Base-by-base conservation (phyloP, 495 filamentous ascomycete genomes). In the Echria macrotheca region DNA sequence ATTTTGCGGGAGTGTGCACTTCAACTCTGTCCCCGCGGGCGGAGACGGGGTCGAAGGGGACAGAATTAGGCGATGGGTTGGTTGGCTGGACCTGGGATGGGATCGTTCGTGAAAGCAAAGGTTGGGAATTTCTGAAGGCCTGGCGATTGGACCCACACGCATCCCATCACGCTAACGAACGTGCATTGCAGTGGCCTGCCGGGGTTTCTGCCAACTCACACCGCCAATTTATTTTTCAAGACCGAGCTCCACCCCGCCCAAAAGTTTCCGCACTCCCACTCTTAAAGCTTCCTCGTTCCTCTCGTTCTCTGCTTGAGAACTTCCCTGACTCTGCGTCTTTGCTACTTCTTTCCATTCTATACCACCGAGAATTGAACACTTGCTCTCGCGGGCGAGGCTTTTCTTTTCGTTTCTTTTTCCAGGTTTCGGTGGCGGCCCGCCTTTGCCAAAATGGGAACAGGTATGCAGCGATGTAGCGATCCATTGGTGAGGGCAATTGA, bases 391-490 rank as follows among this genome's bases (percentile, higher is more conserved):
- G 52, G 50, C 58, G 58, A 60, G 58, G 54, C 47, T 53, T 51
- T 43, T 24, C 48, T 52, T 42, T 47, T 6, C 23, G n/a, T 42
- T 51, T 49, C 47, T n/a, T 36, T 41, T 43, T 23, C 44, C 28
- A 8, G 17, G 15, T 22, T 48, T 49, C 6, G 9, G 42, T 52
- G 54, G 52, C 47, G 29, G 31, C 23, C 31, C 45, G 44, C 47
- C 40, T 55, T 44, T 44, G 55, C 55, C 56, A 64, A 44, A 47
- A 97, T 98, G 93, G 94, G 94, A 71, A 90, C 86, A 40, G 85
- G 60, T 63, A 60, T 6, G 50, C n/a, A n/a, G n/a, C n/a, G n/a
- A n/a, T n/a, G n/a, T n/a, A n/a, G n/a, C n/a, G n/a, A n/a, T n/a
- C n/a, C n/a, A n/a, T n/a, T n/a, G n/a, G n/a, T n/a, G n/a, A n/a